Evolutionary conservation across 352 stramenopile genomes (phyloP), one percentile per base, ranked within the genome.

Genomic region (Achlya hypogyna): DNA sequence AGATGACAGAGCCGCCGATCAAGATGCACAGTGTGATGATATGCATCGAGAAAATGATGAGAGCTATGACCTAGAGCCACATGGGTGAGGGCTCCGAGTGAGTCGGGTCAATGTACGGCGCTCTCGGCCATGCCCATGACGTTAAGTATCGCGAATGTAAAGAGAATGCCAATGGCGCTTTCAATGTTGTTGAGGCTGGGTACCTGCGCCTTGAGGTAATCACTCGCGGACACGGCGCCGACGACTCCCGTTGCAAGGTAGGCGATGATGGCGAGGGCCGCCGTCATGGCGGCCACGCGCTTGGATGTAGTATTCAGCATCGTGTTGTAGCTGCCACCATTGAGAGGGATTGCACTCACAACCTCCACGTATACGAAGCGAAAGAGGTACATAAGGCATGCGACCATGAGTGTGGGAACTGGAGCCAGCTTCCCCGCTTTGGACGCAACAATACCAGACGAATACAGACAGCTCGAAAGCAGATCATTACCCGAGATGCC

Each of bases 401-500:
- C 82, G 18, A 97, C 89, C 12, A 96, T 70, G 34, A 81, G 58
- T 62, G 96, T 81, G 8, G 85, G 88, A 28, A 97, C 49, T 4
- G 91, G 91, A 42, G 86, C 91, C 28, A 97, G 72, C 73, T 89
- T 94, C 8, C 87, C 88, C 5, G 87, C 86, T 65, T 85, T 87
- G 2, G 74, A 73, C 12, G 82, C 76, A 40, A 88, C 80, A 20
- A 89, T 84, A 20, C 78, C 80, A 16, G 81, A 81, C 23, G 81
- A 89, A 66, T 96, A 96, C 22, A 96, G 77, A 27, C 88, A 88
- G 59, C 82, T 95, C 40, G 81, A 84, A n/a, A 96, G 68, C 63
- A 97, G 95, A 54, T 97, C 90, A 63, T 97, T 97, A 14, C 91
- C 91, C 60, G 84, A 95, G 62, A 97, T 97, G 34, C 85, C 84